Base-by-base conservation (phyloP, 768 basidiomycete species). In the Tephrocybe sp. region DNA sequence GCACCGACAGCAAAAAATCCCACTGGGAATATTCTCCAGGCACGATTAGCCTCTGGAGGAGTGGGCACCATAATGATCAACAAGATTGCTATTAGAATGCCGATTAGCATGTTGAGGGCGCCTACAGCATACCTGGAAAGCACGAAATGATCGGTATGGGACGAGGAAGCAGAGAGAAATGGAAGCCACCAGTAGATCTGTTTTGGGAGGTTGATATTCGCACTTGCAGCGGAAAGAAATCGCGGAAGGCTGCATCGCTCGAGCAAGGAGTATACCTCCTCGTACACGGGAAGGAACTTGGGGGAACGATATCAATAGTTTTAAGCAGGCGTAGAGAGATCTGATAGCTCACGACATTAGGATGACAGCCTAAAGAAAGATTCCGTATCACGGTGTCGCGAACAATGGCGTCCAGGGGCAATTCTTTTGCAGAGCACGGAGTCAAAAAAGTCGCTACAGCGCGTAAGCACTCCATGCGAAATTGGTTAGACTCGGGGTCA, bases 181-280 rank as follows among this genome's bases (percentile, higher is more conserved):
- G 9, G 19, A 21, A 31, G 40, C 41, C 57, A 74, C 71, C 66
- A 69, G 49, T 63, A 65, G 9, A 68, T 31, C 54, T 69, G 68
- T 53, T 69, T 71, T 16, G 66, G 64, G 11, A 62, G 44, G 57
- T 71, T 72, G 44, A 70, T 66, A 50, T 73, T 70, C 1, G 65
- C 54, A n/a, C 60, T 62, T 36, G 68, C 56, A 18, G 44, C 31
- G 4, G 59, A 52, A 36, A 75, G 64, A 52, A 72, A 75, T 19
- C 58, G 49, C 7, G 66, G 68, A 26, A 72, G 53, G 40, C 62
- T 65, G 19, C 45, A 40, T 9, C 34, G 57, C 50, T 70, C 69
- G 4, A 73, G 59, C 16, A 55, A 44, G 44, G 59, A 55, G 43
- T 68, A 72, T 12, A 66, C 55, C 38, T 64, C 60, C 49, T 70